These are phyloP conservation scores for Xanthoconium separans DNA, from an alignment of 1,284 basidiomycete genomes.

Conservation along the genomic window DNA sequence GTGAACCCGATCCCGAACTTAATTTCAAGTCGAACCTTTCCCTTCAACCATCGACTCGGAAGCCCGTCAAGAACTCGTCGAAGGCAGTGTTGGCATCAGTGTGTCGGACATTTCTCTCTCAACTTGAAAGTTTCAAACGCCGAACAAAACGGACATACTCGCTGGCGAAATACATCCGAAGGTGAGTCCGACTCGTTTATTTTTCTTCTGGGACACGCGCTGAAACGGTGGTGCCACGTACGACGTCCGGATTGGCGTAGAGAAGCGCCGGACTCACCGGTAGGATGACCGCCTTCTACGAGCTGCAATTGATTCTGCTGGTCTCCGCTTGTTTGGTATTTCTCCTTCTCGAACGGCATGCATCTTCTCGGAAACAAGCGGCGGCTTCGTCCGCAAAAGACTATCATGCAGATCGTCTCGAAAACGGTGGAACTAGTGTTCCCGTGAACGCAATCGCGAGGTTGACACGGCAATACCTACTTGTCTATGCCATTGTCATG, in stretches of 20 bases:
- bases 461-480: conserved; percentile 57
- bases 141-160: not conserved
- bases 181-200: conserved; percentile 5
- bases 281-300: conserved; percentile 46
- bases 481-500: conserved; percentile 73
- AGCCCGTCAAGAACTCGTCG: too few species aligned
- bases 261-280: not conserved
- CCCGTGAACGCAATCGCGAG: conserved; percentile 32
- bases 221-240: not conserved
- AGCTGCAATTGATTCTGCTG: conserved; percentile 50
- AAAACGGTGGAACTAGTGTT: conserved; percentile 34
- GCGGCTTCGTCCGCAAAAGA: conserved; percentile 21
- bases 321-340: conserved; percentile 44
- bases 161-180: conserved; percentile 5
- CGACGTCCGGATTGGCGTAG: not conserved
- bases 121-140: not conserved
- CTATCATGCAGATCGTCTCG: conserved; percentile 33
- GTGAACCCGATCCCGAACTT: not conserved
- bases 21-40: not conserved
- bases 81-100: too few species aligned
- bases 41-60: too few species aligned
- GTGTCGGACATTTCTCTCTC: not conserved
- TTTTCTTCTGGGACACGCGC: not conserved
- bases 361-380: conserved; percentile 34
- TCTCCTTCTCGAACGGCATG: conserved; percentile 47